Base-by-base conservation (phyloP, 345 rosid species). In the Microthlaspi erraticum region DNA sequence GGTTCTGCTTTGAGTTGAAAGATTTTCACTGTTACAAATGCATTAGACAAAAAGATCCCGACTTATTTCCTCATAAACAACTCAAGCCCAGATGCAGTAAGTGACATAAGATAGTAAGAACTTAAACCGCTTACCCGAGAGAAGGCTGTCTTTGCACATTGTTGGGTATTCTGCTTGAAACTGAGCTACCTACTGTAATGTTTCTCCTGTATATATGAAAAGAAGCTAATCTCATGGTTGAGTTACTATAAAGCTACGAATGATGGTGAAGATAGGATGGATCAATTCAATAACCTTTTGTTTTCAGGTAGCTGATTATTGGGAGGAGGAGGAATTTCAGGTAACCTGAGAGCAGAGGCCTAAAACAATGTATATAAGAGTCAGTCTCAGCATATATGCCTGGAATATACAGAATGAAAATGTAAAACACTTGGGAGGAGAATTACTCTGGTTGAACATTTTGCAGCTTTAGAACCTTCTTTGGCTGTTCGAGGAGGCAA, bases 401-500 rank as follows among this genome's bases (percentile, higher is more conserved):
- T 43, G 8, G 2, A 23, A 38, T 5, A 51, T 36, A 36, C 6
- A 2, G 57, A 72, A 16, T 46, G 66, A 17, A 17, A 77, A 55
- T 13, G 7, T 43, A 60, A 60, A 46, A 18, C 64, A 52, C 41
- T 36, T 29, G 63, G 60, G 11, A 77, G 7, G 64, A n/a, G 10
- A 68, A 51, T 65, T 86, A 88, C 97, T 81, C 32, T 82, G 69
- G 74, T 71, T 67, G 86, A 77, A 77, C 79, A 77, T 68, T 64
- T 75, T 44, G 61, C 73, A 46, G 74, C 36, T 60, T 56, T 45
- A 16, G 79, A 75, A 75, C 51, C 66, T 46, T 79, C 80, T 78
- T 66, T 77, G 34, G 83, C 42, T 70, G 66, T 64, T 78, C 60
- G 80, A 36, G 46, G 80, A 36, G 46, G 50, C 43, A 76, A 62